These are phyloP conservation scores for Dactylellina parvicollis DNA, from an alignment of 2,329 filamentous ascomycete genomes.

Conservation along the genomic window DNA sequence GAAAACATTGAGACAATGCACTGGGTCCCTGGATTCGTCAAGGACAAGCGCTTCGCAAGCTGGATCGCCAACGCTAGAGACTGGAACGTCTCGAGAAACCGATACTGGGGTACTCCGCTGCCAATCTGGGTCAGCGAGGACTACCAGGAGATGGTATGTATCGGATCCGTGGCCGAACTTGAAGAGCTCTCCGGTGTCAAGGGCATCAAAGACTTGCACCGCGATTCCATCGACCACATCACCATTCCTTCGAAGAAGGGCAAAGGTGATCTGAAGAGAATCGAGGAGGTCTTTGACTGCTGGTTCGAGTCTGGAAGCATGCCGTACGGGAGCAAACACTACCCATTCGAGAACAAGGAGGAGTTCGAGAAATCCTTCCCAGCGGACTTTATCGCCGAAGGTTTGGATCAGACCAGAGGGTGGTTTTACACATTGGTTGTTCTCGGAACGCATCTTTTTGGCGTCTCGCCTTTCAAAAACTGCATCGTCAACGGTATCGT, in stretches of 20 bases:
- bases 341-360: conserved; percentile 88
- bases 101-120: conserved; percentile 95
- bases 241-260: conserved; percentile 91
- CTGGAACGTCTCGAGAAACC: conserved; percentile 93
- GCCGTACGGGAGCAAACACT: conserved; percentile 91
- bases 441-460: conserved; percentile 86
- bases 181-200: conserved; percentile 88
- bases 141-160: conserved; percentile 82
- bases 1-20: conserved; percentile 87
- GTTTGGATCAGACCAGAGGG: conserved; percentile 89
- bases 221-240: conserved; percentile 91
- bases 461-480: conserved; percentile 87
- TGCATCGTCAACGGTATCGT: conserved; percentile 97
- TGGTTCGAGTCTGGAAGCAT: conserved; percentile 98
- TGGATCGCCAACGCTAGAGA: conserved; percentile 93
- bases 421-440: conserved; percentile 97
- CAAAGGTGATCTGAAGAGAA: conserved; percentile 80
- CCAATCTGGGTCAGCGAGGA: conserved; percentile 93
- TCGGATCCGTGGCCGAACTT: conserved; percentile 85
- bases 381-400: conserved; percentile 93
- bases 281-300: conserved; percentile 93
- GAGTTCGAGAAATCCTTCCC: conserved; percentile 83
- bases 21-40: conserved; percentile 91
- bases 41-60: conserved; percentile 87
- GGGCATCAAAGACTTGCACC: conserved; percentile 84